phyloP scores from a whole-genome alignment of 176 grass and related monocot species.

The Ensete ventricosum region DNA sequence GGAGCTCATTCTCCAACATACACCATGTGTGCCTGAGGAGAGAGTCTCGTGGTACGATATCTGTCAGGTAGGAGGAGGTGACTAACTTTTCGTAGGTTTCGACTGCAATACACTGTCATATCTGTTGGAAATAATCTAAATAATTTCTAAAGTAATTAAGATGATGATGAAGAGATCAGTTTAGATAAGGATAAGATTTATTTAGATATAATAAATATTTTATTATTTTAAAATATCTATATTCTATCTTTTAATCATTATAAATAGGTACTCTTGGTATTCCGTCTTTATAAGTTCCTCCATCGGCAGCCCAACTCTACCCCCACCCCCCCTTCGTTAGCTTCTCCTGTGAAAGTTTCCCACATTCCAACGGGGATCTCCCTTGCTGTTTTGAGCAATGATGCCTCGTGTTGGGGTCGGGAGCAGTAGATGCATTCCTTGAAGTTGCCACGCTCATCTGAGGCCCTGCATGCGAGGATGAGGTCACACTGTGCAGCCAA shows the following conservation, averaged over 20 bases:
- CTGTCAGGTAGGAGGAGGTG: background rate
- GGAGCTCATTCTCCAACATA: too few species aligned
- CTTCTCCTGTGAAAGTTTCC: conserved; percentile 7
- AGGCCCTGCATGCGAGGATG: conserved; percentile 61
- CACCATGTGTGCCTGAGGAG: background rate
- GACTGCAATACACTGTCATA: background rate
- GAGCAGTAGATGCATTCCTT: conserved; percentile 11
- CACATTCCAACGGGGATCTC: background rate
- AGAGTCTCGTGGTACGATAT: background rate
- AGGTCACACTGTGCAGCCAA: conserved; percentile 74
- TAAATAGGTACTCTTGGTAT: too few species aligned
- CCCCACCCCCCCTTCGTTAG: background rate
- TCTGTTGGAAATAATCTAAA: too few species aligned
- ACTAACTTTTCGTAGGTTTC: background rate
- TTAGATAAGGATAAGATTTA: too few species aligned
- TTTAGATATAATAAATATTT: too few species aligned
- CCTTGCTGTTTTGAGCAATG: background rate
- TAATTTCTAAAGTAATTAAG: too few species aligned
- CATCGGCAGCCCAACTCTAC: background rate
- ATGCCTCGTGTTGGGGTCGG: background rate
- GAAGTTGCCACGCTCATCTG: conserved; percentile 29
- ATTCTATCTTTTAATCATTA: too few species aligned
- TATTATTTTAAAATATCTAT: too few species aligned
- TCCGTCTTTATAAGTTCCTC: background rate
- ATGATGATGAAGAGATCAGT: too few species aligned